Evolutionary conservation across 306 rosid genomes (phyloP).

Genomic region (Lablab purpureus): DNA sequence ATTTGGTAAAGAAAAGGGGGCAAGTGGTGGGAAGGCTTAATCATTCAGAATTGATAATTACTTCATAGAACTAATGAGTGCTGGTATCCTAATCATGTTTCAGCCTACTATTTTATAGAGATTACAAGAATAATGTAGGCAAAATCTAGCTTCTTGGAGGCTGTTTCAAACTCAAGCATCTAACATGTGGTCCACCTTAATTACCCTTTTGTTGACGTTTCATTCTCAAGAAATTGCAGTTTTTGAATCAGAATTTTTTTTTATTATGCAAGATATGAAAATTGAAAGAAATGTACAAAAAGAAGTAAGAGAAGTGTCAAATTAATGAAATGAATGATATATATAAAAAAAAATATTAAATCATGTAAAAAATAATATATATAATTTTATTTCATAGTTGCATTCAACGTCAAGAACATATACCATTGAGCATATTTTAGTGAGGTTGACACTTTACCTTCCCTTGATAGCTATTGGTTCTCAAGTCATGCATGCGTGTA

Average conservation of each 20-base stretch:
- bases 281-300: background rate
- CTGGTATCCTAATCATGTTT: constrained; percentile 38
- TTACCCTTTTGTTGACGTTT: constrained; percentile 58
- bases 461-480: constrained; percentile 41
- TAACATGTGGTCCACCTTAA: constrained; percentile 43
- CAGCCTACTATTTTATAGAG: constrained; percentile 36
- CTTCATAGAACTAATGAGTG: constrained; percentile 37
- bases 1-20: constrained; percentile 57
- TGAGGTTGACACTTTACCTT: constrained; percentile 61
- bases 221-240: constrained; percentile 48
- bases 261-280: background rate
- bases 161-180: constrained; percentile 8
- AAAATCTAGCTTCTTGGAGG: constrained; percentile 2
- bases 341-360: background rate
- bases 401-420: constrained; percentile 38
- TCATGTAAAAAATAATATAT: background rate
- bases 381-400: background rate
- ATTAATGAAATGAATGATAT: background rate
- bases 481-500: constrained; percentile 48
- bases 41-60: constrained; percentile 43
- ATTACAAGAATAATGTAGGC: constrained; percentile 17
- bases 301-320: background rate
- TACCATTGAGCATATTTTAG: constrained; percentile 35
- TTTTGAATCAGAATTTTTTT: background rate
- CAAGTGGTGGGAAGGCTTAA: constrained; percentile 54